Conservation (phyloP, 495 filamentous ascomycete species). For the Neurospora terricola region DNA sequence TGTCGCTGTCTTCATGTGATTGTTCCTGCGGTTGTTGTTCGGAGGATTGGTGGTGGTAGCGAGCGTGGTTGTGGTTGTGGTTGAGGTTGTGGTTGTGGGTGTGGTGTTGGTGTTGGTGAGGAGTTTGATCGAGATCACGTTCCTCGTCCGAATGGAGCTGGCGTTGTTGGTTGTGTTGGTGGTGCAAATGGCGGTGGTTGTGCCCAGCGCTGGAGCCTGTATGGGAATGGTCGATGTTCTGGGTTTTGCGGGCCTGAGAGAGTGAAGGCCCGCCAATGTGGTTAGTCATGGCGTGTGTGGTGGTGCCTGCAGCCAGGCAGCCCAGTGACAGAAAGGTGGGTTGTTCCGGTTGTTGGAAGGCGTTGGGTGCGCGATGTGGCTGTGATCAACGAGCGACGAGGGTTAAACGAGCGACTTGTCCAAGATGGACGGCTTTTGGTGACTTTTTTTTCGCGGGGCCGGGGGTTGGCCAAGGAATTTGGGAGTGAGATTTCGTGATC, state of each 20-base stretch:
- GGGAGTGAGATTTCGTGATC: background rate
- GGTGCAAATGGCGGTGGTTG: conserved; percentile 23
- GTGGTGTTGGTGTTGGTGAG: conserved; percentile 6
- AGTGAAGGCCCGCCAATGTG: conserved; percentile 42
- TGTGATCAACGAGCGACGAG: background rate
- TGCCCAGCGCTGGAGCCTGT: conserved; percentile 17
- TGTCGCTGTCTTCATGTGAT: conserved; percentile 1
- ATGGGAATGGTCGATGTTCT: background rate
- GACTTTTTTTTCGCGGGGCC: background rate
- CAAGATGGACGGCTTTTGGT: background rate
- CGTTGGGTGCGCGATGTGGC: background rate
- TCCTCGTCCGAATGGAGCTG: background rate
- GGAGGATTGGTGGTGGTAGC: conserved; percentile 11
- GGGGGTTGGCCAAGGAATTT: background rate
- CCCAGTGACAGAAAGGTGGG: conserved; percentile 4
- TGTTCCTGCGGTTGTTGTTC: background rate
- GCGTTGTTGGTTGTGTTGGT: conserved; percentile 8
- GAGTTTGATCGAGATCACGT: background rate
- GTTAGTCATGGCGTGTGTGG: conserved; percentile 39
- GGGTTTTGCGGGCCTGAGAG: conserved; percentile 37
- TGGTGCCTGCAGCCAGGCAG: conserved; percentile 13
- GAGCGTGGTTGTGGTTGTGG: conserved; percentile 15
- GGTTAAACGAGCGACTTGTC: background rate
- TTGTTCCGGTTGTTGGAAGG: background rate
- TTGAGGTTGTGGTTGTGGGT: background rate